These are phyloP conservation scores for Talinum fruticosum DNA, from an alignment of 148 eudicot species.

Conservation along the genomic window DNA sequence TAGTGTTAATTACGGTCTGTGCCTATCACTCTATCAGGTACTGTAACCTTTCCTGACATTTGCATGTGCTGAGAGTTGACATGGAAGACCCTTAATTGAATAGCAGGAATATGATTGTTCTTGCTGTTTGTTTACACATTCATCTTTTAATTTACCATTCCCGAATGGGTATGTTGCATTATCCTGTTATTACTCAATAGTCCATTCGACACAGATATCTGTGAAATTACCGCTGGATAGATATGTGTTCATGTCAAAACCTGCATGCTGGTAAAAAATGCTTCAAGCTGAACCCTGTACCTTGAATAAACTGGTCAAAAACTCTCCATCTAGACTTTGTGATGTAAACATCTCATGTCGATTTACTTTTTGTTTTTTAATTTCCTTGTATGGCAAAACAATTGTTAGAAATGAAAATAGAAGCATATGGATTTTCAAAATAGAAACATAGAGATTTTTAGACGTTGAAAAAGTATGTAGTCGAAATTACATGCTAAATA, in stretches of 20 bases:
- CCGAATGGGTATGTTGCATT: background rate
- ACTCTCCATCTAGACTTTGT: background rate
- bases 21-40: background rate
- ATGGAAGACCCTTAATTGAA: background rate
- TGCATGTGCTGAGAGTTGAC: background rate
- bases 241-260: background rate
- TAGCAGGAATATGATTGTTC: background rate
- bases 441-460: background rate
- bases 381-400: background rate
- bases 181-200: background rate
- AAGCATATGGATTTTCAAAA: background rate
- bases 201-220: background rate
- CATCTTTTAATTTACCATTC: background rate
- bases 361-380: background rate
- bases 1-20: background rate
- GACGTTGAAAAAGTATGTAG: background rate
- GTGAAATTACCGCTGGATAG: background rate
- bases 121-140: background rate
- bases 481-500: background rate
- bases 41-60: background rate
- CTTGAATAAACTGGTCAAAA: background rate
- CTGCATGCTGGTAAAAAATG: background rate
- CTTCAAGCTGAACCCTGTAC: background rate
- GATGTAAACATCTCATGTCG: background rate
- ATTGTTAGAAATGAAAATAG: background rate